phyloP scores from a whole-genome alignment of 805 yeast species.

The Starmerella floris region DNA sequence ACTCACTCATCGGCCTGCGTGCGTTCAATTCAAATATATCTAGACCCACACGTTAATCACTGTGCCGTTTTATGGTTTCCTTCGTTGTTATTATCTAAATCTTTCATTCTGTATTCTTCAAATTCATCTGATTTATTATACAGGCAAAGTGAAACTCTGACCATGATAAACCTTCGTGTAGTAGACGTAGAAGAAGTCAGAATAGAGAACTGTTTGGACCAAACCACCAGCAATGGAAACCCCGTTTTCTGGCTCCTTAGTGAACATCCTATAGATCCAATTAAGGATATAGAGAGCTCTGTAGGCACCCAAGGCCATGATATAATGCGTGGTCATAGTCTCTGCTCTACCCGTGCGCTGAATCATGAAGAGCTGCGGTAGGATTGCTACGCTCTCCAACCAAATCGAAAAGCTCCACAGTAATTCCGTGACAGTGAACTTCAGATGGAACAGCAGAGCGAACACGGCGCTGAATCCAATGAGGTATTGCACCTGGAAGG shows the following conservation, averaged over 20 bases:
- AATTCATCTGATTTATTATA: too few species aligned
- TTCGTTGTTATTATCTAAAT: too few species aligned
- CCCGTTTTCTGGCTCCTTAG: conserved; percentile 41
- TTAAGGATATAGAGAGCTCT: conserved; percentile 84
- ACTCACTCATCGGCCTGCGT: too few species aligned
- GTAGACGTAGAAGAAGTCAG: conserved; percentile 91
- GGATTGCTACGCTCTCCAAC: conserved; percentile 82
- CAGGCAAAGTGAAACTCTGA: conserved; percentile 59
- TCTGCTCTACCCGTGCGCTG: conserved; percentile 83
- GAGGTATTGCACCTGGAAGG: conserved; percentile 62
- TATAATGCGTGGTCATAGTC: conserved; percentile 78
- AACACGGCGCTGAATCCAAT: conserved; percentile 45
- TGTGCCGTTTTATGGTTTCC: too few species aligned
- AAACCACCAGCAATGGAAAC: conserved; percentile 68
- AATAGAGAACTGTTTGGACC: conserved; percentile 73
- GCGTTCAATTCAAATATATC: too few species aligned
- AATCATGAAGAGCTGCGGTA: conserved; percentile 84
- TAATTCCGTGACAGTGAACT: conserved; percentile 42
- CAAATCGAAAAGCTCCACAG: conserved; percentile 84
- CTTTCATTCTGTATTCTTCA: too few species aligned
- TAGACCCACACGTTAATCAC: too few species aligned
- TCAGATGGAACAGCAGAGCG: conserved; percentile 51
- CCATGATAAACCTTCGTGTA: conserved; percentile 69
- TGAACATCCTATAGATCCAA: conserved; percentile 76
- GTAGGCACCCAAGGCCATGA: conserved; percentile 84